Evolutionary conservation across 106 monocot genomes (phyloP), one percentile per base, ranked within the genome.

Genomic region (Acanthochlamys bracteata): DNA sequence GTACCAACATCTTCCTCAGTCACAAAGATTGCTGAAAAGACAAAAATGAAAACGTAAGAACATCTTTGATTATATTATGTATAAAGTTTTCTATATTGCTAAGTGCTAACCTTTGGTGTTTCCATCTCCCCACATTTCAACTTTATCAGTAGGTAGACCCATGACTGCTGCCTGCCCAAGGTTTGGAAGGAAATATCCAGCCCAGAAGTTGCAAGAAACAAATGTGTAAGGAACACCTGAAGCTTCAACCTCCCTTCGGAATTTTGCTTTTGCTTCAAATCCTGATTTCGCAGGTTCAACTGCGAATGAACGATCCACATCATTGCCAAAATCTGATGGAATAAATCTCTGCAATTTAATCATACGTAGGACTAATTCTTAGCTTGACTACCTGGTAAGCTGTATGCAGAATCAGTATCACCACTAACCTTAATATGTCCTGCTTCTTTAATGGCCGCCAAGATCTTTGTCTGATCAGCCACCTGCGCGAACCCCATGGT

Each of bases 251-350:
- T 26, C 57, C 8, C 67, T 25, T 15, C 76, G 39, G 54, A 81
- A 55, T 43, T 40, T 21, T 49, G 73, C 65, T 65, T 82, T 82
- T 9, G 56, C 33, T 4, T 4, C 77, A 27, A 70, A 64, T 13
- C 20, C 8, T 9, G 53, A 60, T 20, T 60, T 74, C 4, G 61
- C 77, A 0, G 82, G 82, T 26, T 78, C 78, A 41, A 66, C 23
- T 0, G 67, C 23, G 10, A 59, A 21, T 20, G 68, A 14, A 11
- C 59, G 67, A n/a, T 73, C 81, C 0, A 82, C 82, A 69, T 82
- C 82, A 19, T 60, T 60, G 23, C 78, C 78, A 25, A 67, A 80
- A 70, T 80, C 80, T 0, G 80, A 75, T 21, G 75, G 80, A 41
- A 77, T 42, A 24, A 57, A 82, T 26, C 77, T 82, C 82, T 82